phyloP scores from a whole-genome alignment of 2,329 filamentous ascomycete species.

The Biscogniauxia marginata region DNA sequence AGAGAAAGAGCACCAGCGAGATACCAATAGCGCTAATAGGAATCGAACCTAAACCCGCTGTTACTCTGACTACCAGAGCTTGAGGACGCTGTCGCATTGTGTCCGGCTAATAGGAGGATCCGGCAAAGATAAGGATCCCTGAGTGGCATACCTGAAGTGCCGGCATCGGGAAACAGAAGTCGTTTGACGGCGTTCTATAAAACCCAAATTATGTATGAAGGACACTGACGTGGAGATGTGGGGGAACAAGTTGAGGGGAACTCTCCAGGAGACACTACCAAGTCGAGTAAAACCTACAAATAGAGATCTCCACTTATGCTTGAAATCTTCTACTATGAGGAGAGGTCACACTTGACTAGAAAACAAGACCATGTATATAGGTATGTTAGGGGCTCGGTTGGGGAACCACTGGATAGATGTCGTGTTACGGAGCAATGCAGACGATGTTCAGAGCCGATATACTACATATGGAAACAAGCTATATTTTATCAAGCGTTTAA shows the following conservation, averaged over 20 bases:
- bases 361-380: background rate
- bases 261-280: background rate
- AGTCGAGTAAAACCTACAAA: background rate
- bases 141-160: background rate
- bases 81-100: background rate
- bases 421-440: background rate
- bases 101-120: background rate
- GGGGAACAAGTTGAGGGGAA: background rate
- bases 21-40: too few species aligned
- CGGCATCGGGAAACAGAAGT: background rate
- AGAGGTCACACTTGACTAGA: background rate
- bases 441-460: background rate
- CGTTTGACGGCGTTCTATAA: too few species aligned
- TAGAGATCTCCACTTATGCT: too few species aligned
- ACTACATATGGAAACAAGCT: background rate
- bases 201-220: background rate
- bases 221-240: background rate
- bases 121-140: background rate
- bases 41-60: too few species aligned
- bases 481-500: background rate
- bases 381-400: background rate
- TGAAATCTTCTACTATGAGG: background rate
- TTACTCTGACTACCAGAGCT: too few species aligned
- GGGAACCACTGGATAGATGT: background rate
- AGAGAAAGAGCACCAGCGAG: background rate